Evolutionary conservation across 169 alveolate genomes (phyloP), one percentile per base, ranked within the genome.

Genomic region (Ichthyophthirius multifiliis): DNA sequence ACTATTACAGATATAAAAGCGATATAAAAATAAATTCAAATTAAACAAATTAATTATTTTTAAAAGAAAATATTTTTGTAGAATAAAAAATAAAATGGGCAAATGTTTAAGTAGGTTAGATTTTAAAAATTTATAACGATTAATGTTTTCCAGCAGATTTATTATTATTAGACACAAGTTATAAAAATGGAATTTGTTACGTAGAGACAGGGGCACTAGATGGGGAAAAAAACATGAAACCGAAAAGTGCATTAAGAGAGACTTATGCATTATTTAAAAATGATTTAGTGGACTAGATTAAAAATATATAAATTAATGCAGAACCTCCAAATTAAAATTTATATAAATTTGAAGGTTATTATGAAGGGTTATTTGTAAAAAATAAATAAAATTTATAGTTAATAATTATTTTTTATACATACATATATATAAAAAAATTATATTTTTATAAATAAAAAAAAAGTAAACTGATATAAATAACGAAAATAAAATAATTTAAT

Each of bases 171-270:
- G 90, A 88, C 27, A 80, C 88, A 12, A 84, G 91, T 4, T 84
- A 83, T 73, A 90, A 90, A 5, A 90, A 89, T 27, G 96, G 95
- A 16, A 84, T 65, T 13, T 91, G 95, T 71, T 92, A 84, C 65
- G 90, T 92, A 4, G 94, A 95, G 64, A 93, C 98, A 3, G 83
- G 92, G 20, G 88, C 93, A 27, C 77, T 95, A 12, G 96, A 95
- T 88, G 98, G 98, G 13, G 97, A 94, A 86, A 90, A 93, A 65
- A 90, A 90, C 63, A 82, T 94, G 74, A 91, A 94, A 67, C 81
- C 73, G 31, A 45, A 82, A 27, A n/a, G 67, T 3, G 1, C 62
- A 7, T n/a, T 37, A 5, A 67, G 46, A 67, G 48, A 67, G 41
- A 67, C 77, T 0, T 67, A 67, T 18, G 5, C n/a, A 9, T 37